Evolutionary conservation across 192 early-diverging fungal genomes (phyloP).

Genomic region (Thamnidium elegans): DNA sequence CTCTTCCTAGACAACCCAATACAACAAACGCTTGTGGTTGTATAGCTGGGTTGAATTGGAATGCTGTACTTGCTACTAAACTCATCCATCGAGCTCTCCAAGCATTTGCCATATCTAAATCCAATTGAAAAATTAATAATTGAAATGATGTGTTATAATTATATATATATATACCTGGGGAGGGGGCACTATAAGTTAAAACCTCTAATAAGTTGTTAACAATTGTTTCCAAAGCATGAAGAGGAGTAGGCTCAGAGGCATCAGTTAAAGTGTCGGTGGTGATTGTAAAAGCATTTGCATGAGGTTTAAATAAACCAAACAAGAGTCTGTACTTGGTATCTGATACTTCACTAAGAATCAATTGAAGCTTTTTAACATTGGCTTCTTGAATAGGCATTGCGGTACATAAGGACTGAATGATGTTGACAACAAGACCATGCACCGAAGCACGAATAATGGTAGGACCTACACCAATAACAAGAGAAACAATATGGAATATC

Average conservation of each 20-base stretch:
- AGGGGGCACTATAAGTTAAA: constrained; percentile 59
- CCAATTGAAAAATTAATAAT: background rate
- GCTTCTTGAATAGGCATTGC: constrained; percentile 54
- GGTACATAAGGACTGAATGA: constrained; percentile 81
- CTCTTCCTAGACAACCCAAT: constrained; percentile 82
- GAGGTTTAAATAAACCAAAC: constrained; percentile 72
- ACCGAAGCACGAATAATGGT: constrained; percentile 83
- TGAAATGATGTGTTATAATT: background rate
- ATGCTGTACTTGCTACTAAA: constrained; percentile 86
- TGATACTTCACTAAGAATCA: constrained; percentile 72
- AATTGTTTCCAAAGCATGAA: constrained; percentile 51
- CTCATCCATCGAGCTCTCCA: constrained; percentile 94
- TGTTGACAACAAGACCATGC: constrained; percentile 91
- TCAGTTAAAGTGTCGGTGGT: constrained; percentile 53
- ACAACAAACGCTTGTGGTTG: constrained; percentile 93
- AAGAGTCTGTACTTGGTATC: constrained; percentile 76
- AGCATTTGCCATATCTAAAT: constrained; percentile 67
- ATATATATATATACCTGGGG: constrained; percentile 48
- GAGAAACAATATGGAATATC: constrained; percentile 78
- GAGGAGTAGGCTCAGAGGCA: constrained; percentile 48
- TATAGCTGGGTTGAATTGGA: constrained; percentile 91
- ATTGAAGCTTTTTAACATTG: constrained; percentile 53
- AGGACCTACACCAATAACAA: constrained; percentile 83
- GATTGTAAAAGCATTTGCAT: constrained; percentile 68
- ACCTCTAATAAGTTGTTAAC: constrained; percentile 65